Base-by-base conservation (phyloP, 108 stramenopile genomes). In the Cyclotella baltica region DNA sequence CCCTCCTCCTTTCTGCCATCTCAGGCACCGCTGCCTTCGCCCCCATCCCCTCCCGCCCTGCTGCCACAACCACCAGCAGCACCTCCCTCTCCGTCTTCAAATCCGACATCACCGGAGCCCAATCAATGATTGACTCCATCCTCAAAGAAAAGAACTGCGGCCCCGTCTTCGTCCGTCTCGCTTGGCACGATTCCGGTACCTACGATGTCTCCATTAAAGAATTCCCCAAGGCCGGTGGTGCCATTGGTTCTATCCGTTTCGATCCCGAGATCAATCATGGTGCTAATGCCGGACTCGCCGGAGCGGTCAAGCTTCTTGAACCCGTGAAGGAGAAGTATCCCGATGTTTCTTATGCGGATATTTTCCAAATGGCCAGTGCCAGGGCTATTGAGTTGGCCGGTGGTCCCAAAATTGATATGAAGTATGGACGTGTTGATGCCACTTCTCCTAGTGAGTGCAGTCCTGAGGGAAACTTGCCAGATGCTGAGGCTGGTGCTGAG, bases 101-200 rank as follows among this genome's bases (percentile, higher is more conserved):
- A 52, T 93, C 96, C 35, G 96, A 96, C 76, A 88, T 94, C 46
- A 78, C 92, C 43, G 92, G 88, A 50, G 96, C 97, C 30, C 88
- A 94, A 87, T 83, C 88, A 47, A 92, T 93, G 72, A 95, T 99
- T 62, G 97, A 98, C 53, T 87, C 87, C 15, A 81, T 95, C 62
- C 70, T 99, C 71, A 79, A 91, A 73, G 92, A 96, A 64, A 93
- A 97, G 80, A 88, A 87, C 65, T 89, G 89, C 66, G 91, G 92
- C 36, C 97, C 95, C 38, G 85, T 97, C 43, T 75, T 97, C 50
- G 94, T 99, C 20, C 97, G 99, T 43, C 90, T 99, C 51, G 98
- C 98, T 1, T 99, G 98, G 98, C 99, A 99, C 72, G 91, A 94
- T 57, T 90, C 97, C 50, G 98, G 96, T 43, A 95, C 95, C 70